Conservation (phyloP, 179 eudicot genomes). For the Spinacia oleracea region DNA sequence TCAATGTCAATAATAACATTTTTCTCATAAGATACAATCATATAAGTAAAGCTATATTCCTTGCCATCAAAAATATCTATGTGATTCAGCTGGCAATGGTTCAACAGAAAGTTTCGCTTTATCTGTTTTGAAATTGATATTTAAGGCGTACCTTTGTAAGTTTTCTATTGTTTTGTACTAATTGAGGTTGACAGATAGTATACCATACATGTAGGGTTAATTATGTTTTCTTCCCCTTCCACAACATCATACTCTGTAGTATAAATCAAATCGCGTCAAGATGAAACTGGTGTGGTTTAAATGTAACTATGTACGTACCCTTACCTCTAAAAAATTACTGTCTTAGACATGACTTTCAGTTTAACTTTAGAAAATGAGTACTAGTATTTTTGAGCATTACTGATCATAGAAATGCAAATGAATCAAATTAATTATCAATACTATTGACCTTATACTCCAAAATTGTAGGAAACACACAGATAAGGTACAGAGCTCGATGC, state of each 20-base stretch:
- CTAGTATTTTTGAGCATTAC: no score
- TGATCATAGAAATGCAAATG: not conserved
- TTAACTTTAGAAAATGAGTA: not conserved
- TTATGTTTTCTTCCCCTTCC: not conserved
- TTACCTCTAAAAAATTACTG: not conserved
- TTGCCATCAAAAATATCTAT: not conserved
- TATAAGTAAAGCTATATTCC: not conserved
- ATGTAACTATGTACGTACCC: not conserved
- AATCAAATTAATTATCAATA: no score
- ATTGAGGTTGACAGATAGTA: not conserved
- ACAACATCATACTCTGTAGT: not conserved
- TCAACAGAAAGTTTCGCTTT: not conserved
- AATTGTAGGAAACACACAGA: not conserved
- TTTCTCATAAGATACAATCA: not conserved
- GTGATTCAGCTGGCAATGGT: not conserved
- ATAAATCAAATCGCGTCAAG: no score
- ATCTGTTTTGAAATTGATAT: not conserved
- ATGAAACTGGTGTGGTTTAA: not conserved
- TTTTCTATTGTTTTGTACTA: not conserved
- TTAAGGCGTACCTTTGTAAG: not conserved
- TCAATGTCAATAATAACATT: not conserved
- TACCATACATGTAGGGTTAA: not conserved
- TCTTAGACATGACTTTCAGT: no score
- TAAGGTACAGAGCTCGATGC: not conserved
- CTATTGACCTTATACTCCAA: not conserved